A percentile compares a stretch with the other conserved stretches of the same genome.
Conservation (phyloP, 2,329 filamentous ascomycete genomes). For the Didymella lethalis region DNA sequence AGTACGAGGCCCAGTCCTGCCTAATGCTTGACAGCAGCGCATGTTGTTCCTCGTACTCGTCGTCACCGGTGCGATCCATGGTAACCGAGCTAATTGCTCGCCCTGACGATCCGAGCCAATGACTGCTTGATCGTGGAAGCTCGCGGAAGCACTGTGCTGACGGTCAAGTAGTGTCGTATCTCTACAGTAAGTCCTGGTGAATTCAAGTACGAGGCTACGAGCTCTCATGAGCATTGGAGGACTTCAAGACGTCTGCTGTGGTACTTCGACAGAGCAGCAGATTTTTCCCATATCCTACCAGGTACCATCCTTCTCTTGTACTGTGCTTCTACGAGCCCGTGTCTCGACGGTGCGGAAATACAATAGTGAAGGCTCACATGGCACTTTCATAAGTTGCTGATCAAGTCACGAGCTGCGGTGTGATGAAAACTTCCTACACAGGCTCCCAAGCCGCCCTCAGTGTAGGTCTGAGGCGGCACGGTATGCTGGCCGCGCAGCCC, state of each 20-base stretch:
- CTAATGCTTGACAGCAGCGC: neutral
- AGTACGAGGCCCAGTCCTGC: neutral
- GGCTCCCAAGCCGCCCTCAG: neutral
- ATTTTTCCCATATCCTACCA: too few relatives aligned
- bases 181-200: too few relatives aligned
- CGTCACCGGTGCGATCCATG: neutral
- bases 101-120: neutral
- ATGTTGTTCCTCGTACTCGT: neutral
- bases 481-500: neutral
- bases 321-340: neutral
- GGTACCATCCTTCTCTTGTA: neutral
- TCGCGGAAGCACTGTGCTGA: neutral
- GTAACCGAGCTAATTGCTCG: neutral
- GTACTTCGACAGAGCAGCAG: too few relatives aligned
- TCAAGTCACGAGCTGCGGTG: neutral
- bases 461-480: neutral
- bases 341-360: neutral
- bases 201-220: neutral
- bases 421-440: neutral
- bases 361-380: neutral
- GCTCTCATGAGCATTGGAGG: neutral
- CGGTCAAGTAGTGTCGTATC: neutral
- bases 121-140: neutral
- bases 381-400: neutral
- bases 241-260: neutral